Evolutionary conservation across 2,329 filamentous ascomycete genomes (phyloP).

Genomic region (Colletotrichum phormii): DNA sequence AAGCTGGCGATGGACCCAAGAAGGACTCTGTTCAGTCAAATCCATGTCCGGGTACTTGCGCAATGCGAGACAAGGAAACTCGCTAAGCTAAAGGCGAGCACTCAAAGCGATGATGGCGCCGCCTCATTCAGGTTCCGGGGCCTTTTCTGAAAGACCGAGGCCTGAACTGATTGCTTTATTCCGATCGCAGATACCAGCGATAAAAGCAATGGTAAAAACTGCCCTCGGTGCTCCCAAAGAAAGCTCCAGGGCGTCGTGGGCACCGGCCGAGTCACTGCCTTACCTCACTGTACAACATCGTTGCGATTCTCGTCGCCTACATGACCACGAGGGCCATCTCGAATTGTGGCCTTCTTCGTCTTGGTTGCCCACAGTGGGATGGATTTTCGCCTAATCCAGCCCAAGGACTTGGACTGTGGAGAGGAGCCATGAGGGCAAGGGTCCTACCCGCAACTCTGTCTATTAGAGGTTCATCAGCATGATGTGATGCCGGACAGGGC

Average conservation of each 20-base stretch:
- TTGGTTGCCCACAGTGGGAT: constrained; percentile 4
- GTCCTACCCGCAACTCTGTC: background rate
- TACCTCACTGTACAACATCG: too few relatives aligned
- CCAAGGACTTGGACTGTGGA: background rate
- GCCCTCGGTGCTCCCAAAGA: background rate
- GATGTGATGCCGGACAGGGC: background rate
- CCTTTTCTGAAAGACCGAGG: background rate
- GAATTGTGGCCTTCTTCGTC: background rate
- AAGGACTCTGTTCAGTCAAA: too few relatives aligned
- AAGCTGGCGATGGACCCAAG: background rate
- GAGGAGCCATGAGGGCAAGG: background rate
- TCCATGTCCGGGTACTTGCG: background rate
- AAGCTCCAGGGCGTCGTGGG: background rate
- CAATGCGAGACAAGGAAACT: background rate
- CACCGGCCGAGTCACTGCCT: background rate
- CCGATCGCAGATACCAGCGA: constrained; percentile 16
- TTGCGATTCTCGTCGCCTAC: too few relatives aligned
- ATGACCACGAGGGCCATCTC: too few relatives aligned
- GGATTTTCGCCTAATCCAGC: constrained; percentile 11
- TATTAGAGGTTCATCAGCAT: background rate
- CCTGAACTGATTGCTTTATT: background rate
- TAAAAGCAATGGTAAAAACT: constrained; percentile 17
- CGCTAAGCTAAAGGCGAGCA: background rate
- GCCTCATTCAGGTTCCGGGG: constrained; percentile 23
- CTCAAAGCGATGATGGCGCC: constrained; percentile 8